Percentiles rank a stretch among this genome's conserved stretches.
Conservation (phyloP, 1,139 yeast species). For the Zygoascus meyerae region DNA sequence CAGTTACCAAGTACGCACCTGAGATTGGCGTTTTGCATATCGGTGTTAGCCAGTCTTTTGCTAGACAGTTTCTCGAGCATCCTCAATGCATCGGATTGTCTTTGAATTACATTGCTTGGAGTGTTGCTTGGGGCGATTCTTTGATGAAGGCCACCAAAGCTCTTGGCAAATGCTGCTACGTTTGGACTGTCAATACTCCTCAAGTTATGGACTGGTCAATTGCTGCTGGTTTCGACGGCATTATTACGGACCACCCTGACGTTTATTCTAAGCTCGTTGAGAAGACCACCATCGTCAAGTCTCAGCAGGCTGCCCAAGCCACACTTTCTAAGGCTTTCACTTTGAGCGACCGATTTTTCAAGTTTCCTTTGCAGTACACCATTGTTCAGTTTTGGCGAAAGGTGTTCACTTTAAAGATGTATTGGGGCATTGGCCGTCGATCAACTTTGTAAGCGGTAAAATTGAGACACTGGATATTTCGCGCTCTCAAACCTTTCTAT, state of each 20-base stretch:
- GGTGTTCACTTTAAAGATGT: background rate
- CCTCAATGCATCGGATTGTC: slow-evolving; percentile 42
- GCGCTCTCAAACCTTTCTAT: no score
- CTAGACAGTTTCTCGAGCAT: slow-evolving; percentile 32
- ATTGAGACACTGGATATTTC: no score
- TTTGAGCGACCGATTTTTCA: slow-evolving; percentile 11
- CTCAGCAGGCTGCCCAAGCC: slow-evolving; percentile 16
- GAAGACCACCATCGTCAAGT: slow-evolving; percentile 16
- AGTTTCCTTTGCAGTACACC: slow-evolving; percentile 14
- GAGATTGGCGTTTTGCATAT: slow-evolving; percentile 49
- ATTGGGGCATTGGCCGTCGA: background rate
- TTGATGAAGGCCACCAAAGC: slow-evolving; percentile 35
- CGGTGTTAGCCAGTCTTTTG: slow-evolving; percentile 40
- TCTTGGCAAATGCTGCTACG: slow-evolving; percentile 50
- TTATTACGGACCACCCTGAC: slow-evolving; percentile 57
- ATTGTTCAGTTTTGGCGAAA: background rate
- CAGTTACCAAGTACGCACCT: slow-evolving; percentile 40
- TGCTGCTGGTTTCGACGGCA: slow-evolving; percentile 50
- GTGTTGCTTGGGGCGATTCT: slow-evolving; percentile 38
- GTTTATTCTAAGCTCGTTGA: slow-evolving; percentile 18
- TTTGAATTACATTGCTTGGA: slow-evolving; percentile 38
- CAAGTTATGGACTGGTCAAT: slow-evolving; percentile 41
- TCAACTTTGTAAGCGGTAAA: background rate
- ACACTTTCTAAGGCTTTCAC: slow-evolving; percentile 14
- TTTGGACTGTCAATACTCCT: slow-evolving; percentile 74